Evolutionary conservation across 1,284 basidiomycete genomes (phyloP).

Genomic region (Cryptococcus floricola): DNA sequence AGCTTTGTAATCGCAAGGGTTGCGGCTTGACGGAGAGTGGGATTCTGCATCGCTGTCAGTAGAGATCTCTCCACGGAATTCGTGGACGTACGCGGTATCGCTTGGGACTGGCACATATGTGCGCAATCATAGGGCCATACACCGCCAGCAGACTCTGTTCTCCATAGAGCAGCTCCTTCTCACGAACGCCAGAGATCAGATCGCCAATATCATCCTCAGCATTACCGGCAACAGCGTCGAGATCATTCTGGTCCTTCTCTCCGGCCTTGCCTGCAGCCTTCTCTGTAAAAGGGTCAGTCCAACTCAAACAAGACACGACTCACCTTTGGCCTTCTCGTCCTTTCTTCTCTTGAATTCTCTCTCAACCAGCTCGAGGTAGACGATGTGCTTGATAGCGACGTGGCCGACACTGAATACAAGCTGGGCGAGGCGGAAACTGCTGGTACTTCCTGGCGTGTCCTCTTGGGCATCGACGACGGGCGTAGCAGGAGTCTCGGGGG

Average conservation of each 20-base stretch:
- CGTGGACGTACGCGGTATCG: constrained; percentile 66
- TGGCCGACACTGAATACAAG: constrained; percentile 92
- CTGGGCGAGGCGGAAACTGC: constrained; percentile 83
- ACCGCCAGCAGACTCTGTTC: constrained; percentile 74
- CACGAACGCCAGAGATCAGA: constrained; percentile 73
- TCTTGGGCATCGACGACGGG: neutral
- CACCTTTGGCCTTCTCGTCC: constrained; percentile 76
- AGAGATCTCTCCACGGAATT: neutral
- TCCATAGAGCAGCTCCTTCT: constrained; percentile 84
- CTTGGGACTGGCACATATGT: constrained; percentile 78
- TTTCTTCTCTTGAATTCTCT: constrained; percentile 95
- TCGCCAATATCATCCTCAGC: constrained; percentile 99
- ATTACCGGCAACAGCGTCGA: constrained; percentile 95
- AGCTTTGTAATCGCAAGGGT: constrained; percentile 91
- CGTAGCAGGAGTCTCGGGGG: neutral
- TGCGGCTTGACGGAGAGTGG: constrained; percentile 77
- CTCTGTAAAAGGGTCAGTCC: constrained; percentile 41
- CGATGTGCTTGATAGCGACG: constrained; percentile 95
- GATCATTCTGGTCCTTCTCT: constrained; percentile 74
- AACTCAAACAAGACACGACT: constrained; percentile 28
- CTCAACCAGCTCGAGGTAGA: constrained; percentile 94
- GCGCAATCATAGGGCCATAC: constrained; percentile 84
- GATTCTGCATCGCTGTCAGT: constrained; percentile 59
- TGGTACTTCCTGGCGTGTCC: constrained; percentile 50
- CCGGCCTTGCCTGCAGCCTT: constrained; percentile 46